Base-by-base conservation (phyloP, 148 eudicot genomes). In the Rheum nobile region DNA sequence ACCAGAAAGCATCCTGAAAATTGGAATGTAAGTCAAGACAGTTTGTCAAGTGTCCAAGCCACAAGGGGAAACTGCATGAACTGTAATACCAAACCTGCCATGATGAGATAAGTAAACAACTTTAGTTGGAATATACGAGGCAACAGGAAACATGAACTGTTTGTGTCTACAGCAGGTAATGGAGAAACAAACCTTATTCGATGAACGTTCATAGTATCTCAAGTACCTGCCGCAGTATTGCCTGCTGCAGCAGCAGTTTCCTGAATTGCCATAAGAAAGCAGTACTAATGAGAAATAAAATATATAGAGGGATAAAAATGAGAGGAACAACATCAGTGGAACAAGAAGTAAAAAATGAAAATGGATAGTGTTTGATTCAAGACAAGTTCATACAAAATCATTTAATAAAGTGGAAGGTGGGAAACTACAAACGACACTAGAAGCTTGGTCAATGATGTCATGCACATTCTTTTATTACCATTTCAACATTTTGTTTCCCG, bases 181-280 rank as follows among this genome's bases (percentile, higher is more conserved):
- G 57, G n/a, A 65, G 17, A 65, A 65, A 34, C 70, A 65, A 65
- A 65, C 70, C 70, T 65, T 65, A 65, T 65, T 65, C 38, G 17
- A 7, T 34, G 0, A 61, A 13, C 19, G 19, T 31, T 65, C 22
- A 65, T 65, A 32, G 39, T 34, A 32, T 16, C 39, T 65, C 70
- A 65, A 34, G 70, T 65, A 65, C 21, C 70, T 65, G 41, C 70
- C 13, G 22, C 70, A 17, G 41, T 32, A 34, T 65, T 65, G 70
- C 70, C 70, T 65, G 41, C 39, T 32, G 9, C 41, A 65, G 21
- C 41, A 65, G 38, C 21, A 65, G 38, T 32, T 34, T 65, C 39
- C 70, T 65, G 70, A 65, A 32, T 65, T 65, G 39, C 39, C n/a
- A 32, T 0, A 32, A 65, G 39, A 65, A 65, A 65, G 8, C 39